Evolutionary conservation across 2,329 filamentous ascomycete genomes (phyloP).

Genomic region (Pseudocercospora fuligena): DNA sequence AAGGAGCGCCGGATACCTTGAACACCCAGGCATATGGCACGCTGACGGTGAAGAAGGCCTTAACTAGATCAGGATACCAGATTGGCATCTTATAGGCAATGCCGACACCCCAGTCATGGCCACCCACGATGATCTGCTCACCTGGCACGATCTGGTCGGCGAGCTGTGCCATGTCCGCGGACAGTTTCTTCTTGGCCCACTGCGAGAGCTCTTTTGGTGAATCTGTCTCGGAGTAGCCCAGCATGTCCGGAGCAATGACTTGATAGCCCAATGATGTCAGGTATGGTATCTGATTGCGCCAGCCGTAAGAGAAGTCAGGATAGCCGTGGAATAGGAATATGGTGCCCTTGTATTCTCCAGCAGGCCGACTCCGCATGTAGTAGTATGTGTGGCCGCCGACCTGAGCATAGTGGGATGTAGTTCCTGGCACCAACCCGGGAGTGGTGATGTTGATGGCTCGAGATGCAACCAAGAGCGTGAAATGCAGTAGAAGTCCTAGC

Average conservation of each 20-base stretch:
- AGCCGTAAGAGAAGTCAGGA: constrained; percentile 79
- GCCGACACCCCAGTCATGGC: constrained; percentile 85
- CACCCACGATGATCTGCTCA: constrained; percentile 72
- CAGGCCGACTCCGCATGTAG: constrained; percentile 25
- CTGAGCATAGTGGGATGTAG: constrained; percentile 9
- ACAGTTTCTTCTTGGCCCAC: constrained; percentile 61
- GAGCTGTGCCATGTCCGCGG: constrained; percentile 74
- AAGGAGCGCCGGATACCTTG: constrained; percentile 9
- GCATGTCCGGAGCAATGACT: constrained; percentile 80
- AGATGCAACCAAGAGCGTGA: background rate
- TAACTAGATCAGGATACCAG: constrained; percentile 72
- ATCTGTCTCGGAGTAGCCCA: constrained; percentile 78
- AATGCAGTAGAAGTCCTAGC: background rate
- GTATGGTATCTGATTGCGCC: constrained; percentile 82
- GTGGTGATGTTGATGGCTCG: background rate
- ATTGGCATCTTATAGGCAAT: constrained; percentile 73
- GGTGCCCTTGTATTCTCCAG: constrained; percentile 49
- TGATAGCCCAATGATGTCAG: constrained; percentile 72
- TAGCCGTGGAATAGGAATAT: constrained; percentile 71
- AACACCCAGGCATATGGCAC: constrained; percentile 64
- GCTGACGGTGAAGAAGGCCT: constrained; percentile 76
- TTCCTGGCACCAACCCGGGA: constrained; percentile 3
- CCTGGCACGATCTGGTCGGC: constrained; percentile 60
- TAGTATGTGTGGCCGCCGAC: constrained; percentile 10
- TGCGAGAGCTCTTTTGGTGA: constrained; percentile 11